Evolutionary conservation across 768 basidiomycete genomes (phyloP), one percentile per base, ranked within the genome.

Genomic region (Psilocybe subaeruginosa): DNA sequence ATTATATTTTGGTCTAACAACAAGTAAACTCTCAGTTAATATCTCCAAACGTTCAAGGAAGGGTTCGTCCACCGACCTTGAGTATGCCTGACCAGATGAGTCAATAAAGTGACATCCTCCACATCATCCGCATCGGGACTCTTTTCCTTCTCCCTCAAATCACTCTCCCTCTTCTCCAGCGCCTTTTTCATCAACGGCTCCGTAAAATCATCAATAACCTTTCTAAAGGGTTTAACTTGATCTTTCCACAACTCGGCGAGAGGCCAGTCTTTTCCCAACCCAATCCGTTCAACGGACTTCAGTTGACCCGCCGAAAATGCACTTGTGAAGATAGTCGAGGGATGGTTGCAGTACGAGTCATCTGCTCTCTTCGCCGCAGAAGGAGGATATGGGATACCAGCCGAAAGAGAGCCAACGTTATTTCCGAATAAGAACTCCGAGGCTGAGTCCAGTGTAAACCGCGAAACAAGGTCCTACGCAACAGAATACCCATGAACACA

Each of bases 361-460:
- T 35, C 27, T 8, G 58, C 51, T 17, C 60, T 66, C 9, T 53
- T 59, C 2, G 54, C 58, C 30, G 30, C 47, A 35, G 64, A 67
- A 35, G 51, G 68, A 1, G 84, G 84, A 61, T 83, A 85, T 2
- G 80, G 80, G 27, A 87, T 73, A 2, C 79, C 81, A 0, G 79
- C 79, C 0, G 76, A 74, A 35, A 88, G 78, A 5, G 80, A 82
- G 58, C 78, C 66, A 8, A 88, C 82, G 64, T 80, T 78, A 35
- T 76, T 74, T 5, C 82, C 83, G 61, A 88, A 87, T 19, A 89
- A 78, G 64, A 85, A 87, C 55, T 85, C 82, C 0, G 85, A 83
- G 3, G 86, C 86, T 1, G 85, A 82, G 72, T 89, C 88, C 14
- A 89, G 74, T 0, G 88, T 87, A 69, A 89, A 88, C 1, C 81